Evolutionary conservation across 352 stramenopile species (phyloP).

Genomic region (Pythium phragmiticola): DNA sequence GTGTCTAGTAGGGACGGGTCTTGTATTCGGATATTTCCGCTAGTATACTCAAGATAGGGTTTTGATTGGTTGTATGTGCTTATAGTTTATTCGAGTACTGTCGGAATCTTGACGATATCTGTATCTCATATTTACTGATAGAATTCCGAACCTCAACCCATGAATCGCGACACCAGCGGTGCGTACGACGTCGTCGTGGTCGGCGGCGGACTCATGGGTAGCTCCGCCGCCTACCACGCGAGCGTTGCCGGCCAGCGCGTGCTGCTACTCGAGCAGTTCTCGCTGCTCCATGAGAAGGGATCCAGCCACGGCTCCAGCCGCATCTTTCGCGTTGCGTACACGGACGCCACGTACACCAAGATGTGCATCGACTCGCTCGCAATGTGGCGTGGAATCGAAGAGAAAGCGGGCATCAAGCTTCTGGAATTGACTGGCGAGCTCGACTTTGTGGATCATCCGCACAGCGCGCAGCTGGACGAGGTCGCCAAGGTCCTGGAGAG

Average conservation of each 20-base stretch:
- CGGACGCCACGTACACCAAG: conserved; percentile 63
- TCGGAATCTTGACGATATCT: too few relatives aligned
- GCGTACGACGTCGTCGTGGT: conserved; percentile 54
- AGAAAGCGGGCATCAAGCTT: conserved; percentile 33
- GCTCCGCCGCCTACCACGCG: conserved; percentile 53
- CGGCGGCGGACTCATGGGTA: conserved; percentile 67
- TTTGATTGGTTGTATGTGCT: too few relatives aligned
- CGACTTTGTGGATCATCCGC: conserved; percentile 37
- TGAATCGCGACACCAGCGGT: not conserved
- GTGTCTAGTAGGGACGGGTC: too few relatives aligned
- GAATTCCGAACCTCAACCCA: too few relatives aligned
- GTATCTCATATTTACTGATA: too few relatives aligned
- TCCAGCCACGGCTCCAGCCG: conserved; percentile 77
- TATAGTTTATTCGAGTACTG: too few relatives aligned
- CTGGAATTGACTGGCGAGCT: conserved; percentile 66
- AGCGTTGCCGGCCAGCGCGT: conserved; percentile 44
- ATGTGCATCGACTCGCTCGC: conserved; percentile 59
- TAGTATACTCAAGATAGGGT: too few relatives aligned
- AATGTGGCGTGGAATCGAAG: conserved; percentile 59
- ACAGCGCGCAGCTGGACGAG: conserved; percentile 25
- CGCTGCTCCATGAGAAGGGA: conserved; percentile 54
- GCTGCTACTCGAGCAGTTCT: conserved; percentile 75
- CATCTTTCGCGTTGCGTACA: conserved; percentile 85
- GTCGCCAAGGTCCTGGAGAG: conserved; percentile 18
- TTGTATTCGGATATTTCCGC: too few relatives aligned